A percentile compares a stretch with the other conserved stretches of the same genome.
Evolutionary conservation across 2,329 filamentous ascomycete genomes (phyloP).

Genomic region (Fusarium nematophilum): DNA sequence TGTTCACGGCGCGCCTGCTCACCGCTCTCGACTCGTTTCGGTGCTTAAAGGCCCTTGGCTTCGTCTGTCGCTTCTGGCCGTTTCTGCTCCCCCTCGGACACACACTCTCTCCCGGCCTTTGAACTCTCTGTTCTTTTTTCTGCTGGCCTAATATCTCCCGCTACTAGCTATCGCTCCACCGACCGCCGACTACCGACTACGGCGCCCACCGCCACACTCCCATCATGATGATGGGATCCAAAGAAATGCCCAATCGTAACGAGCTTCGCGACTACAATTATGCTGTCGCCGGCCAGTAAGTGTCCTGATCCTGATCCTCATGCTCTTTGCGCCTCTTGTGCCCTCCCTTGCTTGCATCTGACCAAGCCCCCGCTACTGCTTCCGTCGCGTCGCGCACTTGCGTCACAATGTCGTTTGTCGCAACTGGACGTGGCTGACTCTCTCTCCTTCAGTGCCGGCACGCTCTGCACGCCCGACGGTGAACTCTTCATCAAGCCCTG

Average conservation of each 20-base stretch:
- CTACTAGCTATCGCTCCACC: conserved; percentile 16
- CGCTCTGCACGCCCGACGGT: conserved; percentile 85
- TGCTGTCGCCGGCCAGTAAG: conserved; percentile 88
- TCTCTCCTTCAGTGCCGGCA: conserved; percentile 77
- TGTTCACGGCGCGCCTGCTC: conserved; percentile 14
- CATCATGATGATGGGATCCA: conserved; percentile 44
- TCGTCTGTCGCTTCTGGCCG: conserved; percentile 30
- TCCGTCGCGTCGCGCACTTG: conserved; percentile 18
- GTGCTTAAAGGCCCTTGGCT: conserved; percentile 19
- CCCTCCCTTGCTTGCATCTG: no score
- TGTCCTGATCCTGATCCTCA: conserved; percentile 37
- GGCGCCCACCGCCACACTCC: conserved; percentile 32
- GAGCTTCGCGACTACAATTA: conserved; percentile 77
- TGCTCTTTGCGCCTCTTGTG: conserved; percentile 22
- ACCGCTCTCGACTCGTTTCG: conserved; percentile 19
- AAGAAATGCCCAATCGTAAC: conserved; percentile 64
- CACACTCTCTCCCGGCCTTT: conserved; percentile 7
- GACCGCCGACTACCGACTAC: conserved; percentile 19
- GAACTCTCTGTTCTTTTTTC: conserved; percentile 1
- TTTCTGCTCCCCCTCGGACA: no score
- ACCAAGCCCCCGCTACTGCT: no score
- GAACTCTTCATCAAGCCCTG: conserved; percentile 95
- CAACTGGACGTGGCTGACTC: conserved; percentile 26
- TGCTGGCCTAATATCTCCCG: conserved; percentile 10
- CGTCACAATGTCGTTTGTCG: conserved; percentile 26